Conservation (phyloP, 2,329 filamentous ascomycete species). For the Fusarium dlaminii region DNA sequence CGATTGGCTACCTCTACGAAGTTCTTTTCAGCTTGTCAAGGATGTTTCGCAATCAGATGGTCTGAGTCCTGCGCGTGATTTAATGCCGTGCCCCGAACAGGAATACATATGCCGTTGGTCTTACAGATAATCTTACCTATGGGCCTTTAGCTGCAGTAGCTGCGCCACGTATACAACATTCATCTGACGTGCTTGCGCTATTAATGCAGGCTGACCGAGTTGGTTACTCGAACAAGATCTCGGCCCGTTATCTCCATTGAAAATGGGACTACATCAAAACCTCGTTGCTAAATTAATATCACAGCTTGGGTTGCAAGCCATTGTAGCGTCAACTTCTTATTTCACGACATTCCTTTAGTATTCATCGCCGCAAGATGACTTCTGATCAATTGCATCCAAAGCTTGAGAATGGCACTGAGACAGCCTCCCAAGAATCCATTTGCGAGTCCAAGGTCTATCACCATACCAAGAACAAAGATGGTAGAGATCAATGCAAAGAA, state of each 20-base stretch:
- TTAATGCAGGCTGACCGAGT: background rate
- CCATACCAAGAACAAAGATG: background rate
- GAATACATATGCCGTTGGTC: background rate
- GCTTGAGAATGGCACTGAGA: background rate
- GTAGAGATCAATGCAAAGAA: background rate
- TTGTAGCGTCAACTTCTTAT: background rate
- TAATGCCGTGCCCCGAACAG: background rate
- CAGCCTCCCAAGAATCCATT: background rate
- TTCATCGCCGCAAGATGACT: background rate
- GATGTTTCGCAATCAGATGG: background rate
- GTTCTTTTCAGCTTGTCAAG: background rate
- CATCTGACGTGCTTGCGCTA: background rate
- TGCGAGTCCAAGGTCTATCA: background rate
- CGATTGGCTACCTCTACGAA: background rate
- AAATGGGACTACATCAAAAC: background rate
- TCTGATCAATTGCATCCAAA: too few relatives aligned
- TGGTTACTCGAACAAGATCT: background rate
- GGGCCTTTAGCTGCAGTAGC: background rate
- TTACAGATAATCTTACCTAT: background rate
- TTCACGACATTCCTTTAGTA: accelerated
- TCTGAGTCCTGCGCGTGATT: background rate
- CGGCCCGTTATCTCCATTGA: background rate
- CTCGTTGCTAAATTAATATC: background rate
- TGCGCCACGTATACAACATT: background rate
- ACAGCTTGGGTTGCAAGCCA: background rate